These are phyloP conservation scores for Colletotrichum siamense DNA, from an alignment of 2,329 filamentous ascomycete species.

Conservation along the genomic window DNA sequence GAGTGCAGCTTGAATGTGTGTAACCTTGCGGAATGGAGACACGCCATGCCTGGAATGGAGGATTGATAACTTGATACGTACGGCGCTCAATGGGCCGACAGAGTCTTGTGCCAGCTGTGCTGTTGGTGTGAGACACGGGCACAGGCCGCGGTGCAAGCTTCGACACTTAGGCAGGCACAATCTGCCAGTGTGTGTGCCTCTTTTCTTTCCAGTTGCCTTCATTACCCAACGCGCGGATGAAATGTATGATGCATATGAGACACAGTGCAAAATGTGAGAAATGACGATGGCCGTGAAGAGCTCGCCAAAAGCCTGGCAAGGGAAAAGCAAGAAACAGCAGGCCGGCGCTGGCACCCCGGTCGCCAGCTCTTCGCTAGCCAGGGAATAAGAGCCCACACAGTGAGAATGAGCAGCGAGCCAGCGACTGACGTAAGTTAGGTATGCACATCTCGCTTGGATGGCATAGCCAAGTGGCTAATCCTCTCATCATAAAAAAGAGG, in stretches of 20 bases:
- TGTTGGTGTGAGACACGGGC: slow-evolving; percentile 10
- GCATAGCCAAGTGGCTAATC: slow-evolving; percentile 11
- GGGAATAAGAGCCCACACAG: background rate
- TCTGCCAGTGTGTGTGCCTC: background rate
- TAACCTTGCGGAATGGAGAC: slow-evolving; percentile 18
- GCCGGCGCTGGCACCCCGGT: slow-evolving; percentile 5
- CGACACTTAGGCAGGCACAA: background rate
- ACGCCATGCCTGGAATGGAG: slow-evolving; percentile 16
- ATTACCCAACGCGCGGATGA: background rate
- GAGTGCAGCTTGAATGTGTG: slow-evolving; percentile 7
- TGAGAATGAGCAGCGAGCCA: background rate
- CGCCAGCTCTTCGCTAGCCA: background rate
- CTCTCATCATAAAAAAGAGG: slow-evolving; percentile 6
- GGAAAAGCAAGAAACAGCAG: slow-evolving; percentile 1
- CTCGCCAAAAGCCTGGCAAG: background rate
- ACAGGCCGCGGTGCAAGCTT: slow-evolving; percentile 10
- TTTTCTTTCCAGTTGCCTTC: background rate
- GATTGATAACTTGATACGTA: slow-evolving; percentile 13
- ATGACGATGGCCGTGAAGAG: slow-evolving; percentile 8
- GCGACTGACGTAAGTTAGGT: slow-evolving; percentile 11
- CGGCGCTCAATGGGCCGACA: background rate
- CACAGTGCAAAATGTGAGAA: slow-evolving; percentile 11
- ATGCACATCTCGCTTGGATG: slow-evolving; percentile 8
- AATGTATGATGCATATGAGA: slow-evolving; percentile 2
- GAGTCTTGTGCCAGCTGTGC: slow-evolving; percentile 7